A percentile compares a stretch with the other conserved stretches of the same genome.
Conservation (phyloP, 768 basidiomycete species). For the Podaxis sp. region DNA sequence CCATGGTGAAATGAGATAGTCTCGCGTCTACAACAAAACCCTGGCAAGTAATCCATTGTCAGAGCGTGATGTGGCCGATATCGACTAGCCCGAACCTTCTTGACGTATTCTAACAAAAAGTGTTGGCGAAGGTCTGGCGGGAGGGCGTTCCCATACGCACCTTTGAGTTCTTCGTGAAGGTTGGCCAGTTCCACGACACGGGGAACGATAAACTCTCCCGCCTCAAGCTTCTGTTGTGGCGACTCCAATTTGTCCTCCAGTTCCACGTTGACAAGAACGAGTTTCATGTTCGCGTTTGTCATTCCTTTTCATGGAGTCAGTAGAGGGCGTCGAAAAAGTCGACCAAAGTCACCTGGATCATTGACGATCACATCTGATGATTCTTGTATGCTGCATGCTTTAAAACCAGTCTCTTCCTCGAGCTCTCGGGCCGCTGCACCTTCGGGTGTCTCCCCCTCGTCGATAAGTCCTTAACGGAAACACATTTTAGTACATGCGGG, state of each 20-base stretch:
- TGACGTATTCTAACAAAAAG: constrained; percentile 44
- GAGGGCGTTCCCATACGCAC: constrained; percentile 36
- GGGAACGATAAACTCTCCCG: constrained; percentile 81
- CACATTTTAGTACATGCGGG: not conserved
- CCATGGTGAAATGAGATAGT: constrained; percentile 70
- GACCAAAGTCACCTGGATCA: constrained; percentile 58
- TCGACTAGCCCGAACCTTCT: constrained; percentile 36
- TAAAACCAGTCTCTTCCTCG: constrained; percentile 90
- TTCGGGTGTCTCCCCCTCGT: constrained; percentile 79
- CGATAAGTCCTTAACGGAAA: constrained; percentile 61
- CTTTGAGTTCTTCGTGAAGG: constrained; percentile 59
- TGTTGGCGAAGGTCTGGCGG: not conserved
- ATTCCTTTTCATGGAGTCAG: constrained; percentile 54
- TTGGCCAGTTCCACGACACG: constrained; percentile 66
- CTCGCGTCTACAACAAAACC: constrained; percentile 72
- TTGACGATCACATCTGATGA: constrained; percentile 56
- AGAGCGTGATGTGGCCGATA: not conserved
- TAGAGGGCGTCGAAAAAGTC: not conserved
- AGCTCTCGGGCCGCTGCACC: constrained; percentile 83
- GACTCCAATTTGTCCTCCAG: constrained; percentile 63
- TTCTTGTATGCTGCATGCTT: constrained; percentile 58
- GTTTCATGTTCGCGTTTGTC: constrained; percentile 91
- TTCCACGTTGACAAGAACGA: constrained; percentile 67
- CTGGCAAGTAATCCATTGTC: constrained; percentile 21
- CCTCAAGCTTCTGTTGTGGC: constrained; percentile 73